These are phyloP conservation scores for Cladosporium sp. DNA, from an alignment of 2,329 filamentous ascomycete genomes.

Conservation along the genomic window DNA sequence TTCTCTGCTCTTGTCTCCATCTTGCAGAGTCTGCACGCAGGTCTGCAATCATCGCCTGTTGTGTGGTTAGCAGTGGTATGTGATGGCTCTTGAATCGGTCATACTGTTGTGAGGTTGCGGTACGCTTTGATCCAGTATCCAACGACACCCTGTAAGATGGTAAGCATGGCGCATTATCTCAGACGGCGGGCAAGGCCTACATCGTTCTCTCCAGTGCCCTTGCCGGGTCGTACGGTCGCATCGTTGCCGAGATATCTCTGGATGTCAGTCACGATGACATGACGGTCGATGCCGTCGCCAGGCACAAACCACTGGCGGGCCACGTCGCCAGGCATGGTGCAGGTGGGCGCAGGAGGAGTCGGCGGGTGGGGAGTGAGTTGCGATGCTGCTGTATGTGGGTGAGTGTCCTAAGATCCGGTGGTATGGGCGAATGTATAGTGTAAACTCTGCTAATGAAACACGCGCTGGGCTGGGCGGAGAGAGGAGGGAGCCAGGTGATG, in stretches of 20 bases:
- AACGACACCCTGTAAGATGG: constrained; percentile 34
- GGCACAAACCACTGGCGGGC: constrained; percentile 47
- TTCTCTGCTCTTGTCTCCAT: constrained; percentile 38
- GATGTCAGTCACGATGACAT: constrained; percentile 51
- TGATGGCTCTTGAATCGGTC: constrained; percentile 14
- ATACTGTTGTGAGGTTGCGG: constrained; percentile 47
- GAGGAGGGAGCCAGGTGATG: background rate
- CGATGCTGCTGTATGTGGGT: background rate
- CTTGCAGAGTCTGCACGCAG: constrained; percentile 45
- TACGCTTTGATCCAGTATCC: constrained; percentile 52
- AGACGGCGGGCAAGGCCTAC: constrained; percentile 26
- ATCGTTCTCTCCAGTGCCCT: constrained; percentile 42
- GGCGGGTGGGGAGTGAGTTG: background rate
- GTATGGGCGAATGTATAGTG: background rate
- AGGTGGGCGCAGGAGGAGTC: background rate
- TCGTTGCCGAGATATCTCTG: constrained; percentile 49
- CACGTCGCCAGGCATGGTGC: constrained; percentile 31
- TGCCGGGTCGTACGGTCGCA: constrained; percentile 46
- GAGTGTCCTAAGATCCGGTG: background rate
- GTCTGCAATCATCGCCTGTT: constrained; percentile 49
- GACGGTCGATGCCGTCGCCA: constrained; percentile 47
- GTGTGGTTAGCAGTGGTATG: constrained; percentile 14
- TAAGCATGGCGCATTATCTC: constrained; percentile 17
- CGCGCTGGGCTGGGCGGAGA: background rate
- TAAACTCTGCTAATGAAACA: background rate